These are phyloP conservation scores for Tylopilus balloui DNA, from an alignment of 768 basidiomycete genomes.

Conservation along the genomic window DNA sequence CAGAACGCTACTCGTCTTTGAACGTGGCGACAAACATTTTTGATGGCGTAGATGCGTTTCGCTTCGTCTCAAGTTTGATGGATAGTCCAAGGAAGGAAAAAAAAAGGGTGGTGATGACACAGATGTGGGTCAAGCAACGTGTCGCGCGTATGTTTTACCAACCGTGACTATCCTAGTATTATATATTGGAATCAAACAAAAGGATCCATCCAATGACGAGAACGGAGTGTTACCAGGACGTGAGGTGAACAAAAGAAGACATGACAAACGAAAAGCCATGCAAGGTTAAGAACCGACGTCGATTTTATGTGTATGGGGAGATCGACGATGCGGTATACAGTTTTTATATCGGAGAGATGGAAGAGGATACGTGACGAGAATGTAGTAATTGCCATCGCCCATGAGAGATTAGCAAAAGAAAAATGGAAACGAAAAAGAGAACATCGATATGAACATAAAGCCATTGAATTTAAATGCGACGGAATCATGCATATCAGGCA, in stretches of 20 bases:
- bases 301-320: conserved; percentile 8
- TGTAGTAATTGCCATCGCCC: conserved; percentile 11
- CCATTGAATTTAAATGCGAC: conserved; percentile 22
- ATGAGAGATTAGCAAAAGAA: conserved; percentile 11
- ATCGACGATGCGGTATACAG: conserved; percentile 28
- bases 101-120: too few relatives aligned
- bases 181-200: too few relatives aligned
- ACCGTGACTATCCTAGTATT: too few relatives aligned
- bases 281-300: conserved; percentile 4
- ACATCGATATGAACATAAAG: conserved; percentile 12
- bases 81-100: too few relatives aligned
- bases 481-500: conserved; percentile 23
- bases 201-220: too few relatives aligned
- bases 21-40: too few relatives aligned
- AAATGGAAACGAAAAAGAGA: background rate
- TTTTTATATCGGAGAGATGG: conserved; percentile 14
- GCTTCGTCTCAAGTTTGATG: too few relatives aligned
- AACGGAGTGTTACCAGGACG: too few relatives aligned
- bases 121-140: too few relatives aligned
- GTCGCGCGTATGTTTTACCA: too few relatives aligned
- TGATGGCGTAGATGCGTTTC: too few relatives aligned
- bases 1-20: too few relatives aligned
- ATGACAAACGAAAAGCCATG: background rate
- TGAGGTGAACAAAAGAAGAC: background rate
- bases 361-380: background rate